Evolutionary conservation across 768 basidiomycete species (phyloP).

Genomic region (Leccinum rimulosum): DNA sequence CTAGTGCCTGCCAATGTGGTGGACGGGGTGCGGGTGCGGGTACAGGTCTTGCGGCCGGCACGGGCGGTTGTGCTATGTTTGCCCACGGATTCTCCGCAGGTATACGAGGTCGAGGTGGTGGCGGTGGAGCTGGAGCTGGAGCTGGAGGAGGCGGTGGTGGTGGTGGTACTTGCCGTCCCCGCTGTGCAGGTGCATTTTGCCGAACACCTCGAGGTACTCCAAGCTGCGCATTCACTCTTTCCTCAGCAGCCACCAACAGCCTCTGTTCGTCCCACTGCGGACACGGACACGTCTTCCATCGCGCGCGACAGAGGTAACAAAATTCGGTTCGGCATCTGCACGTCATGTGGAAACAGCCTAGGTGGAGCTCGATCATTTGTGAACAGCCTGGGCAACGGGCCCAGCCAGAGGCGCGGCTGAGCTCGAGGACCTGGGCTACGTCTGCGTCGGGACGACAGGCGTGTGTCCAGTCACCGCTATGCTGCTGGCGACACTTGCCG

Average conservation of each 20-base stretch:
- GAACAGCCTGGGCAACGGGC: conserved; percentile 40
- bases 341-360: conserved; percentile 42
- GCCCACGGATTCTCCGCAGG: not conserved
- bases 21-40: not conserved
- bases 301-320: conserved; percentile 47
- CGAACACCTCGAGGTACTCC: conserved; percentile 28
- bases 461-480: conserved; percentile 26
- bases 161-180: not conserved
- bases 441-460: conserved; percentile 25
- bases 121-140: not conserved
- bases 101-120: not conserved
- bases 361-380: conserved; percentile 36
- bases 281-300: conserved; percentile 66
- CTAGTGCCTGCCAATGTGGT: not conserved
- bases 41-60: not conserved
- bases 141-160: not conserved
- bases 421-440: conserved; percentile 26
- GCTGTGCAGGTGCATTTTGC: conserved; percentile 28
- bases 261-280: conserved; percentile 62
- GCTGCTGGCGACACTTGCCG: conserved; percentile 22
- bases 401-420: conserved; percentile 32
- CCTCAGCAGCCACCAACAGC: conserved; percentile 40
- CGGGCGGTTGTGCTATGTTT: not conserved
- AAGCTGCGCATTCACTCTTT: conserved; percentile 40
- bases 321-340: conserved; percentile 39